phyloP scores from a whole-genome alignment of 2,329 filamentous ascomycete genomes.

The Xylaria sp. region DNA sequence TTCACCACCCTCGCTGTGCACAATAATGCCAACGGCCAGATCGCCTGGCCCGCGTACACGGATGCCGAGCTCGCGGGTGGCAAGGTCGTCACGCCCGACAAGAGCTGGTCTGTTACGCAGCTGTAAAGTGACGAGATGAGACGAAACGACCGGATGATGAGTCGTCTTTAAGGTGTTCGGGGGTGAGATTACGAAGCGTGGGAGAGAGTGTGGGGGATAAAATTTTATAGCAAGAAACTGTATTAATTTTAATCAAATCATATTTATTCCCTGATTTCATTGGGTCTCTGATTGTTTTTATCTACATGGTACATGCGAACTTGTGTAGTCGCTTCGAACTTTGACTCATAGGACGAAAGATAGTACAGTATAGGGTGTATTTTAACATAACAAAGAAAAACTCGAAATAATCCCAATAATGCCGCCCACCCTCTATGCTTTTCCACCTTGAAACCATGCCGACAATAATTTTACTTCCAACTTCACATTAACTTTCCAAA shows the following conservation, averaged over 20 bases:
- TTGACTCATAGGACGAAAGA: too few species aligned
- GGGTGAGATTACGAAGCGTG: background rate
- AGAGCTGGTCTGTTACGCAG: constrained; percentile 43
- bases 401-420: background rate
- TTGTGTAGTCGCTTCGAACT: too few species aligned
- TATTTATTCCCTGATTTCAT: background rate
- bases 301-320: background rate
- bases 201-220: background rate
- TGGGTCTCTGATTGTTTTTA: background rate
- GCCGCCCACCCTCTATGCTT: background rate
- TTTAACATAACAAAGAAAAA: too few species aligned
- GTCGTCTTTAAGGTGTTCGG: background rate
- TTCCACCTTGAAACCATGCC: background rate
- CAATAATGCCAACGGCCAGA: constrained; percentile 56
- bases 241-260: background rate
- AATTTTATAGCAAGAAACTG: background rate
- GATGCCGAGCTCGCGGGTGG: constrained; percentile 61
- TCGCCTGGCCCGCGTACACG: constrained; percentile 65
- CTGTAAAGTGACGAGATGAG: constrained; percentile 23
- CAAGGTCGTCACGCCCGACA: constrained; percentile 60
- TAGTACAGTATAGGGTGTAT: too few species aligned
- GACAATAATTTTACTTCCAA: background rate
- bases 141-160: background rate
- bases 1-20: constrained; percentile 66
- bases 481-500: background rate